Percentiles rank a stretch among this genome's conserved stretches.
Conservation (phyloP, 2,329 filamentous ascomycete genomes). For the Cladophialophora exuberans region DNA sequence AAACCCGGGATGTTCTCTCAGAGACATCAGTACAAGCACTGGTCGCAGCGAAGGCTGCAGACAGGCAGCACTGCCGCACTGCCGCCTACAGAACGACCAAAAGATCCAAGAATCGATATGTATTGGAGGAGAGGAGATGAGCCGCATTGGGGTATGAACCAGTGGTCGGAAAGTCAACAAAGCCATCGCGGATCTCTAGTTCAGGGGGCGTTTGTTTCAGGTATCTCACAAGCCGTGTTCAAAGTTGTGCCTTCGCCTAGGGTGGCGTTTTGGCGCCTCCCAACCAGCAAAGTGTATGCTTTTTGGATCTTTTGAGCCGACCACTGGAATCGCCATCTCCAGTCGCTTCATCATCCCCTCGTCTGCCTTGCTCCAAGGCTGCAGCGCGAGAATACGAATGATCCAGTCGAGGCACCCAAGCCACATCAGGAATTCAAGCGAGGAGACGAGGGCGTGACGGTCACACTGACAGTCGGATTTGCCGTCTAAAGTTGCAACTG, state of each 20-base stretch:
- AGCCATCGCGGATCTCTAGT: background rate
- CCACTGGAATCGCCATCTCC: background rate
- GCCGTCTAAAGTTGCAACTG: background rate
- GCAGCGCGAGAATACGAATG: constrained; percentile 10
- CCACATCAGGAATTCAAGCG: background rate
- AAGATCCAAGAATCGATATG: background rate
- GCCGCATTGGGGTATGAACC: background rate
- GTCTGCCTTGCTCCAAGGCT: background rate
- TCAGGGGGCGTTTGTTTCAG: constrained; percentile 22
- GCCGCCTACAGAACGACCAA: constrained; percentile 3
- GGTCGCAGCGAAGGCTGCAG: constrained; percentile 24
- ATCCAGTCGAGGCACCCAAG: background rate
- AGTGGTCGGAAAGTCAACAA: background rate
- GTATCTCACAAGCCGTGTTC: background rate
- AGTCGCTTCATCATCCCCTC: background rate
- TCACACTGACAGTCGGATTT: background rate
- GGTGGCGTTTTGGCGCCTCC: background rate
- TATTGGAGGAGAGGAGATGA: background rate
- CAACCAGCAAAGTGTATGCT: background rate
- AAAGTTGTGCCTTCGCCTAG: background rate
- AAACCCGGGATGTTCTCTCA: background rate
- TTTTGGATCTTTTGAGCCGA: background rate
- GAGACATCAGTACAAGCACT: constrained; percentile 26
- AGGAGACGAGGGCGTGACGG: constrained; percentile 2
- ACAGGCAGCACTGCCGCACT: constrained; percentile 7